Evolutionary conservation across 805 yeast species (phyloP).

Genomic region (Candida gorgasii): DNA sequence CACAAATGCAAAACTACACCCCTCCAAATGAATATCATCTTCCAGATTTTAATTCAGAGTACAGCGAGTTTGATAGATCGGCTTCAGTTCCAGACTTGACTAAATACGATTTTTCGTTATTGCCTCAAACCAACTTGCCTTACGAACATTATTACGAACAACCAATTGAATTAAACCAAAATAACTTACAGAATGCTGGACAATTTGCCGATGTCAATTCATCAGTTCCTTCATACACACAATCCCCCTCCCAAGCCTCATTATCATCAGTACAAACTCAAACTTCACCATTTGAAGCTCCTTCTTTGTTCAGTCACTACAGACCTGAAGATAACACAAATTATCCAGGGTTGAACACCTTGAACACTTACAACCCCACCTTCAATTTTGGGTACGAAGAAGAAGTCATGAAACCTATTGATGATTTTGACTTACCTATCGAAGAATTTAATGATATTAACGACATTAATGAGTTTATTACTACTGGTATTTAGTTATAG

Average conservation of each 20-base stretch:
- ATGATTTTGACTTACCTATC: constrained; percentile 6
- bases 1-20: constrained; percentile 3
- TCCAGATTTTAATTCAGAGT: constrained; percentile 3
- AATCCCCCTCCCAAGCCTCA: constrained; percentile 6
- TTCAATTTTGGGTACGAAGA: constrained; percentile 4
- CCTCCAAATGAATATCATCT: constrained; percentile 4
- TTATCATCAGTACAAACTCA: constrained; percentile 5
- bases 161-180: constrained; percentile 1
- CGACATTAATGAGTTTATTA: constrained; percentile 15
- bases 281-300: constrained; percentile 7
- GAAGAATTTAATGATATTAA: constrained; percentile 15
- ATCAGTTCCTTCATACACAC: constrained; percentile 4
- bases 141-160: constrained; percentile 3
- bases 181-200: background rate
- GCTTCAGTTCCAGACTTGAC: constrained; percentile 10
- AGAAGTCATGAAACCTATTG: constrained; percentile 6
- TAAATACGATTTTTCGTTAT: constrained; percentile 5
- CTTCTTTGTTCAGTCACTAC: constrained; percentile 9
- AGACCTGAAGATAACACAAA: constrained; percentile 1
- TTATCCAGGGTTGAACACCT: background rate
- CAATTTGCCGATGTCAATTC: background rate
- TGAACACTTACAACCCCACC: background rate
- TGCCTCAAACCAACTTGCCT: constrained; percentile 2
- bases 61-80: constrained; percentile 8
- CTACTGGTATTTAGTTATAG: constrained; percentile 13